These are phyloP conservation scores for Phytophthora meadii DNA, from an alignment of 352 stramenopile genomes.

Conservation along the genomic window DNA sequence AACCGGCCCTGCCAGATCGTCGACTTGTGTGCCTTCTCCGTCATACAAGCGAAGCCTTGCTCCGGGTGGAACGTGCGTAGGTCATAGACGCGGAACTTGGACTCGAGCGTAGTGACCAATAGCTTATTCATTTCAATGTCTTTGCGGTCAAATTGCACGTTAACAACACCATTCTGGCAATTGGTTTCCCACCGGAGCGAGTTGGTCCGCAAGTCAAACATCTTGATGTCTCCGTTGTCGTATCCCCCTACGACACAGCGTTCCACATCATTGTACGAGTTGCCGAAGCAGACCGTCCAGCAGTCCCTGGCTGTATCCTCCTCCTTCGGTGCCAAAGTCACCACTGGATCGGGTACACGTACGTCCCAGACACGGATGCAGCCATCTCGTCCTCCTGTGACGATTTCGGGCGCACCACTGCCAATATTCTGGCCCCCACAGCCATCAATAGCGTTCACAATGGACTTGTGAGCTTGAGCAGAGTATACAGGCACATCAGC, in stretches of 20 bases:
- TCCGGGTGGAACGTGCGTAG: constrained; percentile 92
- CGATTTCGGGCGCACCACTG: constrained; percentile 93
- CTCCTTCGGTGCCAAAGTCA: constrained; percentile 92
- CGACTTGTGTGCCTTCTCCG: constrained; percentile 94
- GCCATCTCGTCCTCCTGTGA: constrained; percentile 94
- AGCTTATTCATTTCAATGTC: constrained; percentile 99
- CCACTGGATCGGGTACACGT: constrained; percentile 90
- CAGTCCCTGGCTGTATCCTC: constrained; percentile 89
- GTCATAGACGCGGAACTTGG: constrained; percentile 96
- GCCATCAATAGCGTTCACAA: constrained; percentile 97
- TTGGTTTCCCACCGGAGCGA: constrained; percentile 96
- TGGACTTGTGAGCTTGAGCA: constrained; percentile 91
- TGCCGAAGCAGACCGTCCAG: constrained; percentile 96
- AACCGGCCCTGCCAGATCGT: constrained; percentile 96
- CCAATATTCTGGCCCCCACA: constrained; percentile 91
- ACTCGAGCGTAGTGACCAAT: constrained; percentile 95
- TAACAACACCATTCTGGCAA: constrained; percentile 96
- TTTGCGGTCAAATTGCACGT: constrained; percentile 95
- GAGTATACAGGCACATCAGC: constrained; percentile 83
- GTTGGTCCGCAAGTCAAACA: constrained; percentile 96
- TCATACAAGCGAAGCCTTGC: constrained; percentile 93
- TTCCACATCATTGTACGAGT: constrained; percentile 94
- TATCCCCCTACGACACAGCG: constrained; percentile 94
- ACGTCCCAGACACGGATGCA: constrained; percentile 97
- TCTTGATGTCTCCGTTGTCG: constrained; percentile 98